Percentiles rank a stretch among this genome's conserved stretches.
phyloP scores from a whole-genome alignment of 352 stramenopile species.

The Globisporangium lucens region DNA sequence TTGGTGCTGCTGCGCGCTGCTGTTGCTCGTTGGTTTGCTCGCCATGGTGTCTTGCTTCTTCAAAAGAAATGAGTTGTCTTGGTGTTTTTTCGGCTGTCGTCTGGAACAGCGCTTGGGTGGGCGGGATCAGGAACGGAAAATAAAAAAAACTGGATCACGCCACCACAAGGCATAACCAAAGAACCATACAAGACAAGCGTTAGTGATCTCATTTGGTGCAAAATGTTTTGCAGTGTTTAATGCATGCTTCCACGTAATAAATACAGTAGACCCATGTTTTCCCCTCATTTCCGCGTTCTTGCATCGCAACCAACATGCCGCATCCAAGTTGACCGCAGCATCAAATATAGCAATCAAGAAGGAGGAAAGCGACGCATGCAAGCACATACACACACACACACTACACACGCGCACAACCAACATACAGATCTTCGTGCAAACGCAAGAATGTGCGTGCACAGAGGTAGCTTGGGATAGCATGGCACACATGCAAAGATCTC shows the following conservation, averaged over 20 bases:
- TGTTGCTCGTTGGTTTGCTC: constrained; percentile 22
- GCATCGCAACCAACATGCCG: not conserved
- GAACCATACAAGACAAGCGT: not conserved
- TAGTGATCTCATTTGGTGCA: not conserved
- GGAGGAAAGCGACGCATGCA: not conserved
- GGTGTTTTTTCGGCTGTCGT: constrained; percentile 7
- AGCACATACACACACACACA: not conserved
- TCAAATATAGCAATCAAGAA: not conserved
- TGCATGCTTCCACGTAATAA: not conserved
- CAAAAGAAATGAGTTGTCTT: constrained; percentile 2
- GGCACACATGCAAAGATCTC: not conserved
- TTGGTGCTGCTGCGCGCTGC: constrained; percentile 17
- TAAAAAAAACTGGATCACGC: constrained; percentile 12
- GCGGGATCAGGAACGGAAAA: constrained; percentile 7
- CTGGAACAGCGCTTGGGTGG: constrained; percentile 4
- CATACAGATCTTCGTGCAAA: not conserved
- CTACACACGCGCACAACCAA: not conserved
- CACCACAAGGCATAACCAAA: not conserved
- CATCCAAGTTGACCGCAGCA: not conserved
- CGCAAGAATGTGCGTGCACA: not conserved
- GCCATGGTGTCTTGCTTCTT: constrained; percentile 16
- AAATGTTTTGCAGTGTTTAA: not conserved
- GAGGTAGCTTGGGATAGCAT: too few species aligned
- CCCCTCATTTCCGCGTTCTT: not conserved
- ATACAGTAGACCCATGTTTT: not conserved